phyloP scores from a whole-genome alignment of 2,329 filamentous ascomycete species.

The Phyllosticta citribraziliensis region DNA sequence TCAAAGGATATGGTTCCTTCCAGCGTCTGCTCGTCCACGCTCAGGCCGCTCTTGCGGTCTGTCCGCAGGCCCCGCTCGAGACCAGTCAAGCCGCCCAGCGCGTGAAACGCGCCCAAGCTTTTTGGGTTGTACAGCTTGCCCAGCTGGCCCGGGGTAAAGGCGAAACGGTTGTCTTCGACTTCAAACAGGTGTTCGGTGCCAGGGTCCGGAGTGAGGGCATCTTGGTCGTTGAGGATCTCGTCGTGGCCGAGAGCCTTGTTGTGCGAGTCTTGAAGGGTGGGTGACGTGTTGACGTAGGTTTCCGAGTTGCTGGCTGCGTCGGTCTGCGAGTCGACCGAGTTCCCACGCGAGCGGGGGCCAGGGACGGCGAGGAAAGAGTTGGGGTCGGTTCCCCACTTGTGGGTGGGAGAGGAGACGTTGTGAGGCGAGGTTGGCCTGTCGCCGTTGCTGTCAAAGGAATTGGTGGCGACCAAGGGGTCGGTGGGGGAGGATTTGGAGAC shows the following conservation, averaged over 20 bases:
- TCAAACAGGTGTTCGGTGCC: conserved; percentile 20
- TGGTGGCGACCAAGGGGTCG: conserved; percentile 36
- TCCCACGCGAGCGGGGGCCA: conserved; percentile 51
- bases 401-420: conserved; percentile 55
- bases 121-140: conserved; percentile 45
- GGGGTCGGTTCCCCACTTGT: conserved; percentile 41
- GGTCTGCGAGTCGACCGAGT: conserved; percentile 54
- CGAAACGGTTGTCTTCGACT: conserved; percentile 39
- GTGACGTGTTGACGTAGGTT: conserved; percentile 45
- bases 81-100: conserved; percentile 45
- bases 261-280: conserved; percentile 19
- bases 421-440: conserved; percentile 57
- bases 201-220: conserved; percentile 21
- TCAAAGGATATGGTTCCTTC: conserved; percentile 40
- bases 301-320: conserved; percentile 47
- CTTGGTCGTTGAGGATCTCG: conserved; percentile 49
- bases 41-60: conserved; percentile 39
- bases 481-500: conserved; percentile 1
- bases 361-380: conserved; percentile 55
- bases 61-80: conserved; percentile 43
- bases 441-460: conserved; percentile 55
- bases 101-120: conserved; percentile 39
- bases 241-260: conserved; percentile 24
- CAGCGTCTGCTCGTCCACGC: conserved; percentile 40
- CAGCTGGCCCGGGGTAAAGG: conserved; percentile 45